Conservation (phyloP, 257 asterid species). For the Lithospermum erythrorhizon region DNA sequence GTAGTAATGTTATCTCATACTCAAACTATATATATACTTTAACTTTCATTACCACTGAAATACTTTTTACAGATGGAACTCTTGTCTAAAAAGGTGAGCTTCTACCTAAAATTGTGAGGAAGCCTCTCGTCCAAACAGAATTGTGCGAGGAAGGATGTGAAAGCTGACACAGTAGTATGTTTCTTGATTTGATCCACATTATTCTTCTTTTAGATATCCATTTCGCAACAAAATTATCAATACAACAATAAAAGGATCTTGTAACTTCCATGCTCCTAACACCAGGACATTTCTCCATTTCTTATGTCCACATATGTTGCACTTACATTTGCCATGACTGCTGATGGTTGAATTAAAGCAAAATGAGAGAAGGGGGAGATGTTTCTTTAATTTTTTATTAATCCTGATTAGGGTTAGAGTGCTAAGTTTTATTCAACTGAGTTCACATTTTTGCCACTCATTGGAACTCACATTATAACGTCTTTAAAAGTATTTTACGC, state of each 20-base stretch:
- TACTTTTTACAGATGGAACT: slow-evolving; percentile 52
- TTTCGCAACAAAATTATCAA: neutral
- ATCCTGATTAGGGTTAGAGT: neutral
- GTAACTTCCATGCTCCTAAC: neutral
- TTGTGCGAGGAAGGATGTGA: too few species aligned
- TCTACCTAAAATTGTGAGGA: too few species aligned
- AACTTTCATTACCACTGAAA: neutral
- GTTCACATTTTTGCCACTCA: neutral
- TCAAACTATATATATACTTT: neutral
- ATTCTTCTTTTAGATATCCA: slow-evolving; percentile 1
- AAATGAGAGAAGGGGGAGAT: neutral
- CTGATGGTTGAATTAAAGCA: too few species aligned
- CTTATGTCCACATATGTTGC: too few species aligned
- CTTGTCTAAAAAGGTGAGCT: too few species aligned
- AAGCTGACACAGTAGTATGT: too few species aligned
- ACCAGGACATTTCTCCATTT: too few species aligned
- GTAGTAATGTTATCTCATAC: neutral
- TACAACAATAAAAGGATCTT: neutral
- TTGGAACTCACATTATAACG: too few species aligned
- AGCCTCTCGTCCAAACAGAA: too few species aligned
- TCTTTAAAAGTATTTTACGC: too few species aligned
- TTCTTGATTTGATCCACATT: too few species aligned
- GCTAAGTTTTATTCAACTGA: neutral
- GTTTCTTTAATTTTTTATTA: neutral
- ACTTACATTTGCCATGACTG: too few species aligned